phyloP scores from a whole-genome alignment of 164 flowering plant species.

The Nymphaea thermarum region DNA sequence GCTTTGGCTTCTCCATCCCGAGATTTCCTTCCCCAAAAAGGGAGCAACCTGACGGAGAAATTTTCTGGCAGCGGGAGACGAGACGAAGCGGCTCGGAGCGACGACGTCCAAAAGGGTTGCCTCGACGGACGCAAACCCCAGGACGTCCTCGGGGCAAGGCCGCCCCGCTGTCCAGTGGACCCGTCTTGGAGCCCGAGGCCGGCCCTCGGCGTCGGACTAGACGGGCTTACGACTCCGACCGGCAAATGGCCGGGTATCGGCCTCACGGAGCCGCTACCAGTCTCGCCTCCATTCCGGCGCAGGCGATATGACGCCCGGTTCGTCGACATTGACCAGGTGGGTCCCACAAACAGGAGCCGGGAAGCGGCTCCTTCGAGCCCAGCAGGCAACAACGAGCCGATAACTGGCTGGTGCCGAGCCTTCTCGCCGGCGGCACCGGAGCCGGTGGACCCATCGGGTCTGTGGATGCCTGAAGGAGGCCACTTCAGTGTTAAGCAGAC shows the following conservation, averaged over 20 bases:
- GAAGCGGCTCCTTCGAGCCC: neutral
- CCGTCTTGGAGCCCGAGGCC: neutral
- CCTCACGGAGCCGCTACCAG: neutral
- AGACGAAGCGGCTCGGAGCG: neutral
- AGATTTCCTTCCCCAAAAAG: neutral
- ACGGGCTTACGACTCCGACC: neutral
- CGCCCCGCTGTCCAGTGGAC: neutral
- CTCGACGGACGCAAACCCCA: neutral
- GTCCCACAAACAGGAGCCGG: neutral
- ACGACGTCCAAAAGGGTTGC: neutral
- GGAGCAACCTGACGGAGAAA: neutral
- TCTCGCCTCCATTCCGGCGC: neutral
- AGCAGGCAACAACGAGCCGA: neutral
- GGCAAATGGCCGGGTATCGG: too few species aligned
- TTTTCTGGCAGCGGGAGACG: neutral
- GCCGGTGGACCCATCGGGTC: too few species aligned
- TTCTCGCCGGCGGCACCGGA: too few species aligned
- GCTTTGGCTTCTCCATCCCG: neutral
- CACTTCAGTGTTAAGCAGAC: too few species aligned
- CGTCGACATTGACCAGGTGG: neutral
- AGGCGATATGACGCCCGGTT: neutral
- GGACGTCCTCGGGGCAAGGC: neutral
- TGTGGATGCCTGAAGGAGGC: too few species aligned
- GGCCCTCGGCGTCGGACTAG: neutral
- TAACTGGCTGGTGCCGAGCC: too few species aligned